phyloP scores from a whole-genome alignment of 768 basidiomycete genomes.

The Tylopilus felleus region DNA sequence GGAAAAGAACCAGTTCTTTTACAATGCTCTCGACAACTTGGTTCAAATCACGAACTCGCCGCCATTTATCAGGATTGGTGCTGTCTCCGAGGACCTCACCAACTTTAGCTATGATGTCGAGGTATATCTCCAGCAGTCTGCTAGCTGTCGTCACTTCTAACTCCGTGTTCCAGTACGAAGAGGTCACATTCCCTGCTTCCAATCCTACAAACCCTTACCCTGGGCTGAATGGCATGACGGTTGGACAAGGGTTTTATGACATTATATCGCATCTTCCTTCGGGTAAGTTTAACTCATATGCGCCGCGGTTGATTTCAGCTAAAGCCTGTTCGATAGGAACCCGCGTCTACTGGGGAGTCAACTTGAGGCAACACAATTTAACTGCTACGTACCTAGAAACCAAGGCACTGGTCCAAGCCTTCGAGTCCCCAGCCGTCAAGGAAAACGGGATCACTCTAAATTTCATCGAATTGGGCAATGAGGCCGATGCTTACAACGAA shows the following conservation, averaged over 20 bases:
- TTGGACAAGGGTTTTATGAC: slow-evolving; percentile 55
- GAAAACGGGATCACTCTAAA: slow-evolving; percentile 46
- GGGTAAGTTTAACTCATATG: slow-evolving; percentile 30
- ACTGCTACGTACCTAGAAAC: slow-evolving; percentile 49
- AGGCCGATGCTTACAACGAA: slow-evolving; percentile 58
- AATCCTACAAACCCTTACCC: slow-evolving; percentile 57
- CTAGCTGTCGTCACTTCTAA: not conserved
- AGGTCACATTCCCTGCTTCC: slow-evolving; percentile 48
- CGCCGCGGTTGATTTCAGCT: not conserved
- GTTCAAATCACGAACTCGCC: slow-evolving; percentile 48
- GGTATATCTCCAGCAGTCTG: not conserved
- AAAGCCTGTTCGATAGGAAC: slow-evolving; percentile 41
- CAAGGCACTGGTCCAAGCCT: slow-evolving; percentile 46
- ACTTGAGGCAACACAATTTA: slow-evolving; percentile 53
- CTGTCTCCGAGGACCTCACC: slow-evolving; percentile 56
- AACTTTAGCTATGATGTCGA: slow-evolving; percentile 27
- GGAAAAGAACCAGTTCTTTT: slow-evolving; percentile 54
- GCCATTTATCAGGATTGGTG: slow-evolving; percentile 59
- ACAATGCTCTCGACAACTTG: slow-evolving; percentile 57
- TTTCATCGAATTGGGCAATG: slow-evolving; percentile 61
- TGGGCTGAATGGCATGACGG: slow-evolving; percentile 58
- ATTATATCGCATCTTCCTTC: slow-evolving; percentile 50
- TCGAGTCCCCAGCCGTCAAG: slow-evolving; percentile 39
- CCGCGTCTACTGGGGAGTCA: slow-evolving; percentile 64
- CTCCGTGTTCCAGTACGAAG: slow-evolving; percentile 36